A percentile compares a stretch with the other conserved stretches of the same genome.
Conservation (phyloP, 1,284 basidiomycete species). For the Porodaedalea pini region DNA sequence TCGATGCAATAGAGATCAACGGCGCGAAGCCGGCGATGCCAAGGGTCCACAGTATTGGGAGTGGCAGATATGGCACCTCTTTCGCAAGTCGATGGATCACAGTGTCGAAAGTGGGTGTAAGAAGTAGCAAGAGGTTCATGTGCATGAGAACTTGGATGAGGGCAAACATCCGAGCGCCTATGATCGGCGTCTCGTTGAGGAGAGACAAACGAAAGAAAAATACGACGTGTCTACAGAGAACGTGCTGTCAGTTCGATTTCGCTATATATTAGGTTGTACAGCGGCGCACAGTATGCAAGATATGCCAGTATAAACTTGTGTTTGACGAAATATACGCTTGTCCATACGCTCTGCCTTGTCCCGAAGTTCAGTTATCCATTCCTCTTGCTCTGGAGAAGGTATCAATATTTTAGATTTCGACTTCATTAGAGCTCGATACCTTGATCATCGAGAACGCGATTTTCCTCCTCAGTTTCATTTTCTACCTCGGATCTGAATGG, state of each 20-base stretch:
- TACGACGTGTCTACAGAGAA: slow-evolving; percentile 2
- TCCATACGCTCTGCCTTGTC: background rate
- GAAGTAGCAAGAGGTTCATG: slow-evolving; percentile 4
- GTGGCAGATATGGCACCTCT: background rate
- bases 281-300: slow-evolving; percentile 6
- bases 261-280: background rate
- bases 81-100: background rate
- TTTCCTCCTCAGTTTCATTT: background rate
- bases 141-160: slow-evolving; percentile 9
- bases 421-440: background rate
- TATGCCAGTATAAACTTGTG: background rate
- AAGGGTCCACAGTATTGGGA: background rate
- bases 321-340: background rate
- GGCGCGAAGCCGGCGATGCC: slow-evolving; percentile 1
- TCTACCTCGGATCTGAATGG: slow-evolving; percentile 11
- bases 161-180: slow-evolving; percentile 8
- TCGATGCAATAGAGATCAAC: slow-evolving; percentile 7
- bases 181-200: slow-evolving; percentile 9
- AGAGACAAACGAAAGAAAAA: slow-evolving; percentile 9
- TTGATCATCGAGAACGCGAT: slow-evolving; percentile 14
- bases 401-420: background rate
- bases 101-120: background rate
- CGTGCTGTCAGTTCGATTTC: background rate
- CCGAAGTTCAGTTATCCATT: slow-evolving; percentile 10
- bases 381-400: slow-evolving; percentile 14